Evolutionary conservation across 176 grass and related monocot species (phyloP), one percentile per base, ranked within the genome.

Genomic region (Avena insularis): DNA sequence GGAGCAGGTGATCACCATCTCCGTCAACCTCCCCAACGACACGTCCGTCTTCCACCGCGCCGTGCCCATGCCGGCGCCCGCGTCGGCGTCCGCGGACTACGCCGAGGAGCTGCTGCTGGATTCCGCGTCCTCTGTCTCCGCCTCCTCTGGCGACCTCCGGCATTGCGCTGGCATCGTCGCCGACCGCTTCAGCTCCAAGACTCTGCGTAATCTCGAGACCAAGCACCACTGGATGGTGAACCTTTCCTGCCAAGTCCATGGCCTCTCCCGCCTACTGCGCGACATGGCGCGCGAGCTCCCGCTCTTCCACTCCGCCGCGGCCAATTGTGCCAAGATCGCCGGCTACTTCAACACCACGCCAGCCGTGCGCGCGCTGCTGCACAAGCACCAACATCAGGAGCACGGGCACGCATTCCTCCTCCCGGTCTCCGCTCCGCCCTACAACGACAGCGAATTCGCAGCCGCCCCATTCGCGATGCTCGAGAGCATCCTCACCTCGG

Each of bases 141-240:
- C 88, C 25, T 71, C 88, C 33, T 76, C 86, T 10, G 81, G 68
- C 35, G 62, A 77, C 14, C 15, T 91, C 78, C 88, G 49, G 19
- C 91, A 78, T 20, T 98, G 96, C 90, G 88, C 91, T 6, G 96
- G 96, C 82, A 84, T 98, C 71, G 88, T 98, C 25, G 85, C 96
- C 0, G 96, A 98, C 86, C 88, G 91, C 68, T 98, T 95, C 86
- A 56, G 86, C 77, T 84, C 88, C 4, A 98, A 90, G 74, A 93
- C 93, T 0, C 78, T 98, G 38, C 87, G 83, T 12, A 90, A 91
- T 11, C 78, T 98, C n/a, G 96, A 98, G 82, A 69, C 62, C 78
- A 92, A 87, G 88, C 85, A 93, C 81, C 90, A 83, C 9, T 90
- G 93, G 90, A 98, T 93, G 95, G 93, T 98, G 25, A 98, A 98